Conservation (phyloP, 73 alveolate species). For the Uronychia setigera region DNA sequence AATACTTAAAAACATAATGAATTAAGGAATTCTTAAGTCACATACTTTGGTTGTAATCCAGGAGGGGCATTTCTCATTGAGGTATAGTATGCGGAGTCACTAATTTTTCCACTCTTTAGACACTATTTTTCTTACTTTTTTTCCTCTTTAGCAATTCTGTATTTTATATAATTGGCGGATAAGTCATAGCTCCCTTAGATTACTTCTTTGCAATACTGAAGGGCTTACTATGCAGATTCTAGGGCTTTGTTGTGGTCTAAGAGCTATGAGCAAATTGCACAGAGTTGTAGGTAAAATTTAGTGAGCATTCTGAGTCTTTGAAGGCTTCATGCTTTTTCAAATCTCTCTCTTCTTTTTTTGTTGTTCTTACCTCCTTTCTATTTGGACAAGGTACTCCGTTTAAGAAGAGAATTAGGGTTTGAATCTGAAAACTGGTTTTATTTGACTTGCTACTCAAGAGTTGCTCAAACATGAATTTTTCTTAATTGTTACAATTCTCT, state of each 20-base stretch:
- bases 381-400: not conserved
- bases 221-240: not conserved
- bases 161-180: not conserved
- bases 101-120: not conserved
- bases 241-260: not conserved
- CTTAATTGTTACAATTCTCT: no score
- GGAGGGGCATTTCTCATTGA: no score
- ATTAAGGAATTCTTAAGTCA: no score
- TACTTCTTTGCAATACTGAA: not conserved
- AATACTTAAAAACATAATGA: no score
- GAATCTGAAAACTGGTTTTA: not conserved
- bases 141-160: not conserved
- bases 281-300: not conserved
- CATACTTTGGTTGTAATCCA: no score
- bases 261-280: not conserved
- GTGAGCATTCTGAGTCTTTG: slow-evolving; percentile 1
- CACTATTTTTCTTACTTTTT: not conserved
- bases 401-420: not conserved
- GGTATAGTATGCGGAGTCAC: not conserved
- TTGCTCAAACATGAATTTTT: no score
- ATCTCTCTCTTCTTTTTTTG: not conserved
- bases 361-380: not conserved
- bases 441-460: not conserved
- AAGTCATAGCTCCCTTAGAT: not conserved
- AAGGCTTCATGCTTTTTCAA: not conserved